Evolutionary conservation across 805 yeast genomes (phyloP).

Genomic region (Torulaspora microellipsoides): DNA sequence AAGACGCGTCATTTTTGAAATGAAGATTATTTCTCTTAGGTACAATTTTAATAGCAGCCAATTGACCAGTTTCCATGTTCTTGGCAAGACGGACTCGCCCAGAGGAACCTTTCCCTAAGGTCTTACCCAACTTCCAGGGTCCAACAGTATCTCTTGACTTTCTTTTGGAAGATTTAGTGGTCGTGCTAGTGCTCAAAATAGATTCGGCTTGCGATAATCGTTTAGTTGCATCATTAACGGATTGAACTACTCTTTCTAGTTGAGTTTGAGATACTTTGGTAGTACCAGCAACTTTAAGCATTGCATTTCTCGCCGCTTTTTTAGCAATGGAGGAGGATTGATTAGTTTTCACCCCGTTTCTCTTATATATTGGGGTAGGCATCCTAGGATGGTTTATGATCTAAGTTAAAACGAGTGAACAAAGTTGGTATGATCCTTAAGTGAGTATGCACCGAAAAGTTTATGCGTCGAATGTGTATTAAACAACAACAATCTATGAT

Average conservation of each 20-base stretch:
- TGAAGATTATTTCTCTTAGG: constrained; percentile 45
- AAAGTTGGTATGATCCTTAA: constrained; percentile 17
- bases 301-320: constrained; percentile 29
- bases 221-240: constrained; percentile 35
- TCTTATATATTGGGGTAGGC: constrained; percentile 6
- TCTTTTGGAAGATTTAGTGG: constrained; percentile 30
- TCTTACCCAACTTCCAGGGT: constrained; percentile 78
- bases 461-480: too few relatives aligned
- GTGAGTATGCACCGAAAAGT: too few relatives aligned
- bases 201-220: constrained; percentile 33
- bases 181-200: constrained; percentile 18
- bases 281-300: constrained; percentile 17
- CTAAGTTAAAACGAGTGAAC: constrained; percentile 17
- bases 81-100: constrained; percentile 76
- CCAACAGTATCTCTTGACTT: constrained; percentile 50
- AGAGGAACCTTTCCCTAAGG: constrained; percentile 78
- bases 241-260: constrained; percentile 31
- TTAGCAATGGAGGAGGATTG: constrained; percentile 21
- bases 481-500: too few relatives aligned
- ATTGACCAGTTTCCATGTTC: constrained; percentile 61
- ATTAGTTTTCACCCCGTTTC: constrained; percentile 8
- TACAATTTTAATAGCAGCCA: constrained; percentile 80
- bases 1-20: constrained; percentile 13
- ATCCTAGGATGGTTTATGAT: neutral
- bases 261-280: constrained; percentile 16